Evolutionary conservation across 345 rosid species (phyloP), one percentile per base, ranked within the genome.

Genomic region (Lepidium sativum): DNA sequence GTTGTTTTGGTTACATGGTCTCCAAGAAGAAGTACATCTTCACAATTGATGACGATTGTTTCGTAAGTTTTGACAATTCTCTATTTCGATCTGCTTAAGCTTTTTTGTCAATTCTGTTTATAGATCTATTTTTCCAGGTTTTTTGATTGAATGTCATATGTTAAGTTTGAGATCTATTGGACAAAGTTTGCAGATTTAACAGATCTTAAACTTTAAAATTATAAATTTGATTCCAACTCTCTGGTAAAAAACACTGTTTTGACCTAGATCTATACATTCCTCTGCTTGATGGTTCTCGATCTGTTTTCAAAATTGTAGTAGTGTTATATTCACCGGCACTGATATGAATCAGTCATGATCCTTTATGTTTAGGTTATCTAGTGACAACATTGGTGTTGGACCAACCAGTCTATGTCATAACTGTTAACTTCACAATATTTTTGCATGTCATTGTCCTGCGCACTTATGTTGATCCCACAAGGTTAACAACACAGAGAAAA

Each of bases 31-130:
- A 92, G 83, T 92, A 92, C 59, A 82, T 92, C 78, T 92, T 70
- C 86, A 92, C 98, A 13, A 89, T 92, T 37, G 98, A 92, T 56
- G 98, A 92, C 14, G 98, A 92, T 62, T 92, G 98, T 80, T 92
- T 92, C 59, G 98, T 92, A 73, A 86, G 98, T 80, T 7, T 5
- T 15, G 43, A 39, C 6, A 10, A 39, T 27, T 48, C 27, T 21
- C 35, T 6, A 6, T 13, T 35, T 9, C 33, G 48, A 55, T 31
- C 58, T n/a, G 35, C 54, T 56, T 16, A 67, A 1, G 57, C 3
- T 38, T 54, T 12, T 3, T n/a, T n/a, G n/a, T 6, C 29, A 20
- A 9, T 47, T 51, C 8, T 52, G 57, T 12, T 13, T 52, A 10
- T 56, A 64, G 68, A 67, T 75, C 66, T 43, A 66, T 53, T 40